These are phyloP conservation scores for Arthrobotrys entomopaga DNA, from an alignment of 2,329 filamentous ascomycete genomes.

Conservation along the genomic window DNA sequence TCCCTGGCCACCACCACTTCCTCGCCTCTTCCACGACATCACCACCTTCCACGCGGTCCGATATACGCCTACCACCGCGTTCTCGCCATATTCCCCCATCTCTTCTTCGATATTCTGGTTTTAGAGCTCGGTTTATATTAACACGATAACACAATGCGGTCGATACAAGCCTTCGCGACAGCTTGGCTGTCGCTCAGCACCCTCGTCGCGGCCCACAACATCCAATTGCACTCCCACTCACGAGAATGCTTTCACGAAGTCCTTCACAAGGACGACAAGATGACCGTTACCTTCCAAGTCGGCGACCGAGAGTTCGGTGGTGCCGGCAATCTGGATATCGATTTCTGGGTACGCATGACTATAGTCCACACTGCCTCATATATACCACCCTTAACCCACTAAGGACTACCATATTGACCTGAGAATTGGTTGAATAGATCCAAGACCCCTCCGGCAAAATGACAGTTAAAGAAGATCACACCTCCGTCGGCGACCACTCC, in stretches of 20 bases:
- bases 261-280: slow-evolving; percentile 92
- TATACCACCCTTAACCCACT: neutral
- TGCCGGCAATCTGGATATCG: slow-evolving; percentile 92
- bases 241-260: slow-evolving; percentile 97
- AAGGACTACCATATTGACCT: neutral
- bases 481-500: slow-evolving; percentile 91
- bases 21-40: slow-evolving; percentile 6
- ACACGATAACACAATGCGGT: slow-evolving; percentile 35
- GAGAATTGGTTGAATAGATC: slow-evolving; percentile 68
- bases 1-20: slow-evolving; percentile 13
- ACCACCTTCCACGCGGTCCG: neutral
- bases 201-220: slow-evolving; percentile 81
- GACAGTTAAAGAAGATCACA: slow-evolving; percentile 80
- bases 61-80: neutral
- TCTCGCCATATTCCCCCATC: neutral
- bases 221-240: slow-evolving; percentile 90
- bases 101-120: neutral
- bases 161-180: slow-evolving; percentile 41
- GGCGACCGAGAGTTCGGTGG: slow-evolving; percentile 95
- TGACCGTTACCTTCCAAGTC: slow-evolving; percentile 98
- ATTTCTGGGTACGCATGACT: slow-evolving; percentile 84
- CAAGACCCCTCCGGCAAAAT: slow-evolving; percentile 79
- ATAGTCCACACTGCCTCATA: too few species aligned
- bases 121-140: neutral
- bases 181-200: slow-evolving; percentile 66